Base-by-base conservation (phyloP, 148 eudicot genomes). In the Heliamphora exappendiculata region DNA sequence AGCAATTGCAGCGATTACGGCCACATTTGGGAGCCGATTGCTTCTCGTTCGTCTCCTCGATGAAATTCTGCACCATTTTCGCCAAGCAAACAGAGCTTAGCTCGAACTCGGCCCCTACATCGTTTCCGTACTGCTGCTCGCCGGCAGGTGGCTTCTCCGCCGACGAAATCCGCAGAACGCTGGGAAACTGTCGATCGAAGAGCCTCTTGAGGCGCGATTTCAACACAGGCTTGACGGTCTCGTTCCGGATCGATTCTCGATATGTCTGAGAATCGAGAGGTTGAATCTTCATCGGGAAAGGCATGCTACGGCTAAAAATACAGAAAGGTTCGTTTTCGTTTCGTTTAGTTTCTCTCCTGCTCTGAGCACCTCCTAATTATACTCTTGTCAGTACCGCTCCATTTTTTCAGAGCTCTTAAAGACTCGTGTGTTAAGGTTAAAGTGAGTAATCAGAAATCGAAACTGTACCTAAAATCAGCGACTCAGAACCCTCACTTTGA, bases 271-370 rank as follows among this genome's bases (percentile, higher is more conserved):
- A 78, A 72, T 88, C 91, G 47, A 90, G 81, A 36, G 93, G 93
- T 67, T 90, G 94, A 71, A 90, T 82, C 84, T 87, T 90, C 91
- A 84, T 83, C 54, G 90, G 92, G 75, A 84, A 84, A 85, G 88
- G 89, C 88, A 89, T 85, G 9, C 37, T 71, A 11, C 11, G 59
- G 45, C 68, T 78, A 14, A 26, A 64, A 55, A 72, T 55, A 9
- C 53, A 51, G 19, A 51, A n/a, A 36, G 31, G 4, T 14, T 57
- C n/a, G 22, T 26, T 37, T 33, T 0, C 60, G 24, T 19, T 20
- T 12, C 17, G 9, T 41, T n/a, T 41, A 12, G 2, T 22, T 28
- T 19, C 17, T 36, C 13, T 5, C 10, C 1, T 31, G 29, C 4
- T 33, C 29, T 72, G 20, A 69, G 10, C 17, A 20, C 60, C 36